Evolutionary conservation across 805 yeast genomes (phyloP).

Genomic region (Lachancea thermotolerans): DNA sequence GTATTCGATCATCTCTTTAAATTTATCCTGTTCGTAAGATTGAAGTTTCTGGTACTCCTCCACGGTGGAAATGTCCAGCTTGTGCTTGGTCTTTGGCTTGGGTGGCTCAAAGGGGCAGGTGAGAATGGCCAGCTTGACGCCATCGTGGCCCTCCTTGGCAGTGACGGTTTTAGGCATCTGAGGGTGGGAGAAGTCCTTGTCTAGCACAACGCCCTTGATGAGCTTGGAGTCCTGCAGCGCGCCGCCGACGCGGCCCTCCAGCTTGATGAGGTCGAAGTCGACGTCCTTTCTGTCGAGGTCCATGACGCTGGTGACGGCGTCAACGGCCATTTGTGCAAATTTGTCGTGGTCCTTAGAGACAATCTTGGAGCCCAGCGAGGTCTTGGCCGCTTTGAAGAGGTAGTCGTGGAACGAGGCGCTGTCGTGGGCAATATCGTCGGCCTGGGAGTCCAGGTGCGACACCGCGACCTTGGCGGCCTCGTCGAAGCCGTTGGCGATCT

Average conservation of each 20-base stretch:
- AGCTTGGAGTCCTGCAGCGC: constrained; percentile 76
- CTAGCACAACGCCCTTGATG: constrained; percentile 87
- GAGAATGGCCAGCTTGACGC: constrained; percentile 83
- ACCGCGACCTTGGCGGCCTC: constrained; percentile 93
- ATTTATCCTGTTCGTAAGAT: constrained; percentile 85
- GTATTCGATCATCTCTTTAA: constrained; percentile 78
- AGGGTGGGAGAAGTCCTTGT: constrained; percentile 96
- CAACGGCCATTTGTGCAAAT: constrained; percentile 96
- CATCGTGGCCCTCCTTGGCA: constrained; percentile 30
- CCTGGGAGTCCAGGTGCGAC: constrained; percentile 61
- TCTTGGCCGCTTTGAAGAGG: constrained; percentile 84
- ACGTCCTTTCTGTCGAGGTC: constrained; percentile 91
- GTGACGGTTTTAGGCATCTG: constrained; percentile 83
- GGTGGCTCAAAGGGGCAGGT: constrained; percentile 99
- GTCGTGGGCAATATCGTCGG: constrained; percentile 53
- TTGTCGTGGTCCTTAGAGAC: constrained; percentile 90
- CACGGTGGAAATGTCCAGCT: constrained; percentile 85
- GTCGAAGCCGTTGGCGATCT: constrained; percentile 94
- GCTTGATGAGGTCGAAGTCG: constrained; percentile 91
- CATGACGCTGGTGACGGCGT: constrained; percentile 87
- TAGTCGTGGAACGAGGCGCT: constrained; percentile 35
- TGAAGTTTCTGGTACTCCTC: constrained; percentile 91
- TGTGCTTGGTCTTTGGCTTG: constrained; percentile 97
- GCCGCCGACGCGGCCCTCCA: constrained; percentile 96
- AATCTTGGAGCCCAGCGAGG: constrained; percentile 91